phyloP scores from a whole-genome alignment of 1,284 basidiomycete species.

The Tylopilus microsporus region DNA sequence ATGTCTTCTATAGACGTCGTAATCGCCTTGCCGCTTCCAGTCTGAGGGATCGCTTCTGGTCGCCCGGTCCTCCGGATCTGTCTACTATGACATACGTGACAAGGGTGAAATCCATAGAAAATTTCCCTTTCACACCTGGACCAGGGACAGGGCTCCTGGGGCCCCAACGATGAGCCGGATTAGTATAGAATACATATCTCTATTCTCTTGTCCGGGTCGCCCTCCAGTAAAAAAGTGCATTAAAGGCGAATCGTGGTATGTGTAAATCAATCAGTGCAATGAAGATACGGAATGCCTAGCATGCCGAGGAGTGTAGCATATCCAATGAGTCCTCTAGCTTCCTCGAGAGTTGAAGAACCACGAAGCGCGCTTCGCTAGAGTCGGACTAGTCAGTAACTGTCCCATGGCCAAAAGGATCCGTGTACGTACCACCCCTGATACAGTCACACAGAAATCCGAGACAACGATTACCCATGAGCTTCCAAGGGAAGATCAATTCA shows the following conservation, averaged over 20 bases:
- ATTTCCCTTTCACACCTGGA: slow-evolving; percentile 26
- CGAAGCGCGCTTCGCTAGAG: slow-evolving; percentile 75
- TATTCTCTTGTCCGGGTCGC: slow-evolving; percentile 7
- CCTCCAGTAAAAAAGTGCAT: slow-evolving; percentile 24
- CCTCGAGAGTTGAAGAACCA: slow-evolving; percentile 83
- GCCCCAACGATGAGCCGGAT: slow-evolving; percentile 22
- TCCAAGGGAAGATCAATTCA: slow-evolving; percentile 20
- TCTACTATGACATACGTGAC: slow-evolving; percentile 19
- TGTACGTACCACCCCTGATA: slow-evolving; percentile 42
- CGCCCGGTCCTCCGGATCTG: slow-evolving; percentile 20
- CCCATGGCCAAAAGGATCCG: slow-evolving; percentile 3
- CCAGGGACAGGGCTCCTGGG: slow-evolving; percentile 17
- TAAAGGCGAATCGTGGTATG: slow-evolving; percentile 25
- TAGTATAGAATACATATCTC: slow-evolving; percentile 27
- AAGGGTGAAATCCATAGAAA: slow-evolving; percentile 21
- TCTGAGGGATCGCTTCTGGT: slow-evolving; percentile 6
- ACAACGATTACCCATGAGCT: slow-evolving; percentile 21
- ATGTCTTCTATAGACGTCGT: slow-evolving; percentile 12
- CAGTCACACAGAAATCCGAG: slow-evolving; percentile 7
- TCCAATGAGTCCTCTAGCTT: slow-evolving; percentile 28
- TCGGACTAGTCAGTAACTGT: slow-evolving; percentile 18
- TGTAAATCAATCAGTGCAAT: slow-evolving; percentile 37
- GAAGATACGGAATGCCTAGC: slow-evolving; percentile 15
- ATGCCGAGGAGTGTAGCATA: slow-evolving; percentile 14
- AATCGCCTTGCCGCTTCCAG: slow-evolving; percentile 15